Base-by-base conservation (phyloP, 2,329 filamentous ascomycete genomes). In the Sporothrix variecibatus region DNA sequence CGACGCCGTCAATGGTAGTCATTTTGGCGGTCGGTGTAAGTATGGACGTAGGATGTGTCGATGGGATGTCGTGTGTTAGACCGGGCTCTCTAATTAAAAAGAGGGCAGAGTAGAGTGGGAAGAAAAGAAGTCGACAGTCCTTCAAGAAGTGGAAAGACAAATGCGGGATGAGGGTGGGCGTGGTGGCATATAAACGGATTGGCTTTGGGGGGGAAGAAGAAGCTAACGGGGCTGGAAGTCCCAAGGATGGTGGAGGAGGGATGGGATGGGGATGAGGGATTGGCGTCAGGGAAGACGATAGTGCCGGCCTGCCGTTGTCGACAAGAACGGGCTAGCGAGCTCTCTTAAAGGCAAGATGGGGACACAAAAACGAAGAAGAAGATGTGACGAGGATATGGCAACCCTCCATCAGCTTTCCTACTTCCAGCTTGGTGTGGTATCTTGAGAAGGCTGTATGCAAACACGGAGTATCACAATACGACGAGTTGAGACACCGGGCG, bases 1-100 rank as follows among this genome's bases (percentile, higher is more conserved):
- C 81, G 79, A 83, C 77, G 76, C 81, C 81, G 71, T 83, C 80
- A 46, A 83, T 72, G 75, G 79, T 80, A 62, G 78, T 64, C 82
- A 83, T 83, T 75, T 49, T 74, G 76, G 62, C 28, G 70, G 9
- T 28, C 26, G 31, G 43, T 49, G 15, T 34, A 56, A 51, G 28
- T 15, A 46, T n/a, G n/a, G 28, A 28, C 12, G 28, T 31, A 58
- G 15, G 34, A 49, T 26, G 43, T 31, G 11, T 11, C 17, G 28
- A 62, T 8, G 15, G 5, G 9, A 26, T 26, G 23, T 56, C 8
- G 51, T 26, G 51, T 26, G n/a, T 56, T 8, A 4, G 9, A 43
- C 9, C 40, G 9, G 40, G 20, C 15, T 49, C 15, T 20, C 11
- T 49, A 4, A 15, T 15, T 11, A 9, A n/a, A 31, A 46, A n/a